These are phyloP conservation scores for Alternaria brassicae DNA, from an alignment of 2,329 filamentous ascomycete genomes.

Conservation along the genomic window DNA sequence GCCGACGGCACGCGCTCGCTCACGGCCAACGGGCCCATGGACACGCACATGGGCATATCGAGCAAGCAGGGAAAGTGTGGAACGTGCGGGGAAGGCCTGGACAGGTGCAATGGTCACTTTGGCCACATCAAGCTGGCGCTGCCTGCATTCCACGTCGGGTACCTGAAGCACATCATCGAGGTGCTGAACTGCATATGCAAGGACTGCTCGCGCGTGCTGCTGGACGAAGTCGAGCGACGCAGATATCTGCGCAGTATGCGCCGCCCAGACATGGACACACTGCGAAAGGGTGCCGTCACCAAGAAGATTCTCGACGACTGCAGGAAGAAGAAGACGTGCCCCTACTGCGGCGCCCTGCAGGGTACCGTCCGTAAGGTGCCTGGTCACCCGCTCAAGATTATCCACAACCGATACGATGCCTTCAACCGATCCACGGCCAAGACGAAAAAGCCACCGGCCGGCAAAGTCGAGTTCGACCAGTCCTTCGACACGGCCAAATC, in stretches of 20 bases:
- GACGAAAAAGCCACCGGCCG: constrained; percentile 81
- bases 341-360: constrained; percentile 81
- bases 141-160: constrained; percentile 94
- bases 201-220: constrained; percentile 82
- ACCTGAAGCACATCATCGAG: constrained; percentile 89
- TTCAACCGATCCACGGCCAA: constrained; percentile 88
- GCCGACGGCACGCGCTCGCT: constrained; percentile 68
- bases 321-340: constrained; percentile 83
- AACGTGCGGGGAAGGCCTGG: constrained; percentile 82
- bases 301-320: constrained; percentile 91
- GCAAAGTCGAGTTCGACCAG: constrained; percentile 83
- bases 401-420: constrained; percentile 88
- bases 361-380: constrained; percentile 91
- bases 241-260: constrained; percentile 81
- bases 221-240: constrained; percentile 80
- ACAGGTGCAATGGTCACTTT: constrained; percentile 93
- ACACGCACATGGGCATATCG: constrained; percentile 86
- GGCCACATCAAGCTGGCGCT: constrained; percentile 90
- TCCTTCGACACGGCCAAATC: constrained; percentile 83
- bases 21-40: constrained; percentile 83
- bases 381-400: constrained; percentile 82
- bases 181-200: constrained; percentile 96
- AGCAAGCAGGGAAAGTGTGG: constrained; percentile 80
- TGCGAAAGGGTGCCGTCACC: constrained; percentile 80
- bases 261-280: constrained; percentile 82